A percentile compares a stretch with the other conserved stretches of the same genome.
These are phyloP conservation scores for Hypoxylon rickii DNA, from an alignment of 495 filamentous ascomycete genomes.

Conservation along the genomic window DNA sequence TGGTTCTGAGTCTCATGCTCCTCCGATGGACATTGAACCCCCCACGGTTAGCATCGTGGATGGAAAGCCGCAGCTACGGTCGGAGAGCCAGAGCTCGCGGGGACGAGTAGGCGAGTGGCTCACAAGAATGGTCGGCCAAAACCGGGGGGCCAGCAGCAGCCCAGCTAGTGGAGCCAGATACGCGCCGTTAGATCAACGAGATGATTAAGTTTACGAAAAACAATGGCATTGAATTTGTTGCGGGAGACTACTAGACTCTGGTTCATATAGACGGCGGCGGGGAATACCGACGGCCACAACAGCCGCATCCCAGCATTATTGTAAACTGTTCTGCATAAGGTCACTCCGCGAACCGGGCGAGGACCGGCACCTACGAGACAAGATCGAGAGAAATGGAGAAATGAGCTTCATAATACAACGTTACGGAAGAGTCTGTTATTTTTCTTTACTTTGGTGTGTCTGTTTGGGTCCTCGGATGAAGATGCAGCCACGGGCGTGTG, in stretches of 20 bases:
- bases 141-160: slow-evolving; percentile 36
- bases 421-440: slow-evolving; percentile 9
- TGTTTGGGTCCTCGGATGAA: slow-evolving; percentile 4
- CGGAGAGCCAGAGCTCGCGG: slow-evolving; percentile 35
- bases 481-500: background rate
- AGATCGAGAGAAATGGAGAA: slow-evolving; percentile 10
- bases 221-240: slow-evolving; percentile 22
- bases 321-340: slow-evolving; percentile 28
- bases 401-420: slow-evolving; percentile 15
- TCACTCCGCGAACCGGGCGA: slow-evolving; percentile 8
- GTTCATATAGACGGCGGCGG: slow-evolving; percentile 45
- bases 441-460: slow-evolving; percentile 9
- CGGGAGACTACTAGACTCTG: slow-evolving; percentile 18
- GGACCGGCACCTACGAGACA: slow-evolving; percentile 10
- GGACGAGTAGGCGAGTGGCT: slow-evolving; percentile 55
- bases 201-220: slow-evolving; percentile 41
- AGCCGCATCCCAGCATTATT: slow-evolving; percentile 23
- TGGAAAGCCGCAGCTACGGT: slow-evolving; percentile 31
- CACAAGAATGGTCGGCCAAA: slow-evolving; percentile 49
- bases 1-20: slow-evolving; percentile 41
- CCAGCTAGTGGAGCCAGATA: slow-evolving; percentile 44
- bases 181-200: slow-evolving; percentile 48
- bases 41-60: slow-evolving; percentile 40
- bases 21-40: slow-evolving; percentile 47
- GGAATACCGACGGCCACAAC: slow-evolving; percentile 18